A percentile compares a stretch with the other conserved stretches of the same genome.
phyloP scores from a whole-genome alignment of 2,329 filamentous ascomycete genomes.

The Penicillium sp. region DNA sequence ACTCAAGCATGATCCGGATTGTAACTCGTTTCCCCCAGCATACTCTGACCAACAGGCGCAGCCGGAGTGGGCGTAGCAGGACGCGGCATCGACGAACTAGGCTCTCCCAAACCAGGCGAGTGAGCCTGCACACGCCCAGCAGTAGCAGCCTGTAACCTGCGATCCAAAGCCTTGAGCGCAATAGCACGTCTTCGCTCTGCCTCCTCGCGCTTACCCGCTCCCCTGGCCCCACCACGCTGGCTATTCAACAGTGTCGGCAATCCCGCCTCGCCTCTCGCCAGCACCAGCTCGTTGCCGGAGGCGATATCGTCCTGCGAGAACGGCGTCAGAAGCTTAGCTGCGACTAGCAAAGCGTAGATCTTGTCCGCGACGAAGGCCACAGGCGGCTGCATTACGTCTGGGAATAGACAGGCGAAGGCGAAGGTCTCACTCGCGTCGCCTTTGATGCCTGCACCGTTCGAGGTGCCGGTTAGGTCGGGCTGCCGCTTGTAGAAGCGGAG shows the following conservation, averaged over 20 bases:
- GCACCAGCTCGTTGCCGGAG: constrained; percentile 62
- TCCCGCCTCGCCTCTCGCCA: constrained; percentile 53
- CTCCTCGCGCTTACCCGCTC: constrained; percentile 69
- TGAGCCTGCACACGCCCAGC: constrained; percentile 42
- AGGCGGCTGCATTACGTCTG: constrained; percentile 68
- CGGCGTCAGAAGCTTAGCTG: constrained; percentile 69
- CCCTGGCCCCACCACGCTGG: constrained; percentile 33
- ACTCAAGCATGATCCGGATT: constrained; percentile 50
- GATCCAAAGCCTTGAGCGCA: constrained; percentile 83
- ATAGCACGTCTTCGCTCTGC: constrained; percentile 81
- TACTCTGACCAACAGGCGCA: constrained; percentile 47
- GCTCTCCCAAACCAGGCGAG: constrained; percentile 25
- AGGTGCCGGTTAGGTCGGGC: constrained; percentile 47
- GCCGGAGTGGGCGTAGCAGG: constrained; percentile 47
- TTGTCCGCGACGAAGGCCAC: constrained; percentile 64
- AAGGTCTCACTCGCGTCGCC: constrained; percentile 96
- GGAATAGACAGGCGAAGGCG: constrained; percentile 91
- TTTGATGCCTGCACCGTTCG: constrained; percentile 53
- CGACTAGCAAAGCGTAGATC: constrained; percentile 65
- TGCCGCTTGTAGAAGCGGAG: constrained; percentile 80
- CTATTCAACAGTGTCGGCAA: constrained; percentile 52
- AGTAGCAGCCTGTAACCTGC: constrained; percentile 78
- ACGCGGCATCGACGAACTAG: constrained; percentile 16
- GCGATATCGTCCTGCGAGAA: constrained; percentile 75
- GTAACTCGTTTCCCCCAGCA: constrained; percentile 63